Evolutionary conservation across 2,329 filamentous ascomycete genomes (phyloP).

Genomic region (Penicillium nordicum): DNA sequence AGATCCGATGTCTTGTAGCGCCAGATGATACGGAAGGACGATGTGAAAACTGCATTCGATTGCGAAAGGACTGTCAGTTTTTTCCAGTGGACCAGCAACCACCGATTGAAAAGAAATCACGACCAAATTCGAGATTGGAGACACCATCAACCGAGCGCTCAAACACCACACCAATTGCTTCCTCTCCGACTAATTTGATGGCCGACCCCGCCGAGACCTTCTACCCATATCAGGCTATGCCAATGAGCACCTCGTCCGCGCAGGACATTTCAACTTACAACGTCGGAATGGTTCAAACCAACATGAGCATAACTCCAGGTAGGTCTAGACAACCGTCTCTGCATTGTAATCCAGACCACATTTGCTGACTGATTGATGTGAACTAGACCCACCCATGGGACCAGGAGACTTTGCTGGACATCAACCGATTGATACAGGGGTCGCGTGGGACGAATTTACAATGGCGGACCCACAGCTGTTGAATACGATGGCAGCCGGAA

Average conservation of each 20-base stretch:
- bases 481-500: conserved; percentile 31
- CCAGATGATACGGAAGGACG: conserved; percentile 69
- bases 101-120: conserved; percentile 48
- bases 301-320: conserved; percentile 39
- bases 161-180: conserved; percentile 46
- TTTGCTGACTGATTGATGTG: conserved; percentile 9
- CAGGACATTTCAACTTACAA: conserved; percentile 36
- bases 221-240: conserved; percentile 36
- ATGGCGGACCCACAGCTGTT: conserved; percentile 37
- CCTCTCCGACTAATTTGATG: conserved; percentile 35
- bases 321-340: conserved; percentile 15
- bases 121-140: conserved; percentile 45
- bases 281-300: conserved; percentile 29
- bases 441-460: conserved; percentile 39
- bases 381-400: conserved; percentile 29
- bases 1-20: conserved; percentile 84
- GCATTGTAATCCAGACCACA: background rate
- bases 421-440: conserved; percentile 33
- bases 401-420: conserved; percentile 30
- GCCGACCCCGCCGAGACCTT: conserved; percentile 37
- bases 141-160: conserved; percentile 45
- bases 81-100: conserved; percentile 79
- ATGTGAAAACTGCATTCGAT: conserved; percentile 86
- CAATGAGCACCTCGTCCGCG: conserved; percentile 29
- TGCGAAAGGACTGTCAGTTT: conserved; percentile 94